Percentiles rank a stretch among this genome's conserved stretches.
Conservation (phyloP, 2,329 filamentous ascomycete genomes). For the Stylonectria norvegica region DNA sequence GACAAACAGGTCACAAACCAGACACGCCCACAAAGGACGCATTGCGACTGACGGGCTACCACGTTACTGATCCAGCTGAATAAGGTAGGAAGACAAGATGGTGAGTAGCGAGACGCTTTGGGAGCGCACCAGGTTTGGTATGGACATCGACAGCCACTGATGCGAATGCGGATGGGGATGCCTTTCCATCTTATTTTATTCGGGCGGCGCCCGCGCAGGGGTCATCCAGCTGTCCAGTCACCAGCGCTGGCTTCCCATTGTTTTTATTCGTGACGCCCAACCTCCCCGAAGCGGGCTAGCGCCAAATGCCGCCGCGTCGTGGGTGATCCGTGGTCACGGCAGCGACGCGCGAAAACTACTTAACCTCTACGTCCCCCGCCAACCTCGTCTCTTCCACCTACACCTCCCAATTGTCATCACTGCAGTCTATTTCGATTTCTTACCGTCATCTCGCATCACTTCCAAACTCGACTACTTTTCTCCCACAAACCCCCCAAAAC, state of each 20-base stretch:
- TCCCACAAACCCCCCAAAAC: slow-evolving; percentile 18
- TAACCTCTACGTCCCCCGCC: slow-evolving; percentile 50
- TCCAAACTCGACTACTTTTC: slow-evolving; percentile 19
- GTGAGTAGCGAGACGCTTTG: no score
- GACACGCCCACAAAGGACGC: no score
- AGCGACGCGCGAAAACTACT: slow-evolving; percentile 52
- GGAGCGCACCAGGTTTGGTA: no score
- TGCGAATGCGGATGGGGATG: slow-evolving; percentile 15
- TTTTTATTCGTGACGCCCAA: slow-evolving; percentile 29
- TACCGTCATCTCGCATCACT: slow-evolving; percentile 17
- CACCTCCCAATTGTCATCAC: slow-evolving; percentile 37
- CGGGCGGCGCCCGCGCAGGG: no score
- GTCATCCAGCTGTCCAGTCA: no score
- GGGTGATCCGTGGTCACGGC: slow-evolving; percentile 50
- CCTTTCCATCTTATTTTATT: no score
- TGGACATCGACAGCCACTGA: slow-evolving; percentile 19
- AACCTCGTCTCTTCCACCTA: slow-evolving; percentile 34
- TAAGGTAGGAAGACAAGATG: no score
- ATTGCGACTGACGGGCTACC: no score
- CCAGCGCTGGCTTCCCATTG: slow-evolving; percentile 22
- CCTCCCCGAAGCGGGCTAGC: slow-evolving; percentile 34
- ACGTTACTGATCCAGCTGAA: no score
- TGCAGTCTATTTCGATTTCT: slow-evolving; percentile 33
- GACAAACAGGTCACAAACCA: no score
- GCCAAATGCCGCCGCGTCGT: slow-evolving; percentile 23